Evolutionary conservation across 2,329 filamentous ascomycete species (phyloP).

Genomic region (Penicillium janthinellum): DNA sequence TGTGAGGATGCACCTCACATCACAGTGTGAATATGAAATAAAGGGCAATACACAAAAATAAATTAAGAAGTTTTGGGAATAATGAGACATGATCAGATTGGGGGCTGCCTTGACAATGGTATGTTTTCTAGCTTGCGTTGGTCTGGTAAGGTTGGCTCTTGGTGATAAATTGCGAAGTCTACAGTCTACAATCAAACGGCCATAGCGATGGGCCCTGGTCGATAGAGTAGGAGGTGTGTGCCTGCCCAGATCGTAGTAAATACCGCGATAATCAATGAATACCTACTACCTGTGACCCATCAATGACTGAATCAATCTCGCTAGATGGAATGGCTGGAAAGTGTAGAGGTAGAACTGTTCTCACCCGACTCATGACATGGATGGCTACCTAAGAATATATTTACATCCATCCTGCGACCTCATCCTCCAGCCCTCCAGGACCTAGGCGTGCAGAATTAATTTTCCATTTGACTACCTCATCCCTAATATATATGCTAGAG

Average conservation of each 20-base stretch:
- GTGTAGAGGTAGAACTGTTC: too few relatives aligned
- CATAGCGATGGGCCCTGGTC: not conserved
- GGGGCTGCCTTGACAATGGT: not conserved
- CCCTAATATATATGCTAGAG: too few relatives aligned
- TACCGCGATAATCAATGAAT: slow-evolving; percentile 3
- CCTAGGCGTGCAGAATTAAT: too few relatives aligned
- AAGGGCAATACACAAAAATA: not conserved
- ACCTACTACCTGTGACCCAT: too few relatives aligned
- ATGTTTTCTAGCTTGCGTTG: not conserved
- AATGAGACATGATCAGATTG: slow-evolving; percentile 4
- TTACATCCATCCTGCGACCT: too few relatives aligned
- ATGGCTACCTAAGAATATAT: too few relatives aligned
- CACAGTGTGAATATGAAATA: not conserved
- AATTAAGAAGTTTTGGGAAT: not conserved
- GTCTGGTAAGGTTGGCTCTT: too few relatives aligned
- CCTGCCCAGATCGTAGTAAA: not conserved
- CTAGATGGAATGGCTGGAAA: too few relatives aligned
- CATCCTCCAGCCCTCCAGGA: too few relatives aligned
- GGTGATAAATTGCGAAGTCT: not conserved
- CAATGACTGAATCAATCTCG: too few relatives aligned
- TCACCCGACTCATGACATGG: too few relatives aligned
- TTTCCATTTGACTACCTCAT: too few relatives aligned
- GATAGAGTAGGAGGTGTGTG: not conserved
- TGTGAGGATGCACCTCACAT: slow-evolving; percentile 17
- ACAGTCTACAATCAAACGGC: not conserved